A percentile compares a stretch with the other conserved stretches of the same genome.
These are phyloP conservation scores for Macrolepiota fuliginosa DNA, from an alignment of 768 basidiomycete genomes.

Conservation along the genomic window DNA sequence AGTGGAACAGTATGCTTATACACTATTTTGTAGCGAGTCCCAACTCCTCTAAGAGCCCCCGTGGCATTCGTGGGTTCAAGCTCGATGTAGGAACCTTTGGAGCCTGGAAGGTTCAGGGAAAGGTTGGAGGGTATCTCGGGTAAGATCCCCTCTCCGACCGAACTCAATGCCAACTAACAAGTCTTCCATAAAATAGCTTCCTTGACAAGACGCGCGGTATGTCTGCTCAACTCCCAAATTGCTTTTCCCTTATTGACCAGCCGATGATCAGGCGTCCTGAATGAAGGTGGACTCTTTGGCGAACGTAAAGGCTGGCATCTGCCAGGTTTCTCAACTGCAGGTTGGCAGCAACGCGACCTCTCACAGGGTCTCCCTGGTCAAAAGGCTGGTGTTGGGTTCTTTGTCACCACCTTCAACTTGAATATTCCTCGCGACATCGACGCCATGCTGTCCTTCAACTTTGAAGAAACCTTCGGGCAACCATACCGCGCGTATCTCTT, in stretches of 20 bases:
- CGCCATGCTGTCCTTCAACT: slow-evolving; percentile 68
- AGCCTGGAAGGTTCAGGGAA: slow-evolving; percentile 74
- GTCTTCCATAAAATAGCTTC: slow-evolving; percentile 43
- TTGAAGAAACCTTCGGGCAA: slow-evolving; percentile 55
- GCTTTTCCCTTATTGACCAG: too few species aligned
- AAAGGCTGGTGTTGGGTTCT: slow-evolving; percentile 76
- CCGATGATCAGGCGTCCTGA: slow-evolving; percentile 45
- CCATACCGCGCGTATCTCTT: slow-evolving; percentile 73
- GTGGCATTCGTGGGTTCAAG: slow-evolving; percentile 75
- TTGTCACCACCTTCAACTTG: slow-evolving; percentile 70
- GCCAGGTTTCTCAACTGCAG: slow-evolving; percentile 62
- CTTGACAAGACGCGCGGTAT: slow-evolving; percentile 62
- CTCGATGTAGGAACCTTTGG: slow-evolving; percentile 61
- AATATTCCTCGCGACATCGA: slow-evolving; percentile 60
- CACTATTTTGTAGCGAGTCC: slow-evolving; percentile 29
- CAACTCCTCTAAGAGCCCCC: slow-evolving; percentile 66
- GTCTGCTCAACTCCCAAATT: background rate
- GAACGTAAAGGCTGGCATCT: slow-evolving; percentile 76
- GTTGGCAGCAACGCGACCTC: slow-evolving; percentile 58
- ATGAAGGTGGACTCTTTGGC: slow-evolving; percentile 72
- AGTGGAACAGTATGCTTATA: background rate
- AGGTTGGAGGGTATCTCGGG: slow-evolving; percentile 68
- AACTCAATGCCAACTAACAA: background rate
- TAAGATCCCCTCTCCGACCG: slow-evolving; percentile 26
- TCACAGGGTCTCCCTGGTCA: slow-evolving; percentile 54